A percentile compares a stretch with the other conserved stretches of the same genome.
Evolutionary conservation across 768 basidiomycete species (phyloP).

Genomic region (Termitomyces sp.): DNA sequence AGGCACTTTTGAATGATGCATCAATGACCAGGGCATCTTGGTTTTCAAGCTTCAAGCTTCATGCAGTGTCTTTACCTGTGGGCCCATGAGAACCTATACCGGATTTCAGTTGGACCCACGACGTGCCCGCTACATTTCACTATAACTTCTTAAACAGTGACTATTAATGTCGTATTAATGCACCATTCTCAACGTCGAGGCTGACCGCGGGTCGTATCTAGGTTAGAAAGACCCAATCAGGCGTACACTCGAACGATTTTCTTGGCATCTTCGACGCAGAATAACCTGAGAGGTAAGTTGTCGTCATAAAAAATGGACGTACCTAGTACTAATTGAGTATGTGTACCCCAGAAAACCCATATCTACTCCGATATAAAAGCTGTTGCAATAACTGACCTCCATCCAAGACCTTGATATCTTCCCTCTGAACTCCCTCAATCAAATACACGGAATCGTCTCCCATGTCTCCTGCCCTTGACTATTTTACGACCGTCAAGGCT

Average conservation of each 20-base stretch:
- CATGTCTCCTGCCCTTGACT: conserved; percentile 22
- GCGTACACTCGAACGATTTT: not conserved
- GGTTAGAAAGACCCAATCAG: too few relatives aligned
- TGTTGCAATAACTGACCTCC: not conserved
- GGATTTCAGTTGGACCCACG: not conserved
- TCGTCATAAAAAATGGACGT: not conserved
- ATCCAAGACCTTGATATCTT: not conserved
- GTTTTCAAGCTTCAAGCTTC: too few relatives aligned
- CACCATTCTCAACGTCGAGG: not conserved
- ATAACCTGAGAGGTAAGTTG: conserved; percentile 1
- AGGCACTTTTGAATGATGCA: not conserved
- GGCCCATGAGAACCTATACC: not conserved
- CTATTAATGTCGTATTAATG: too few relatives aligned
- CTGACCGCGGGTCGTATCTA: not conserved
- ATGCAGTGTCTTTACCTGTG: too few relatives aligned
- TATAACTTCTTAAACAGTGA: too few relatives aligned
- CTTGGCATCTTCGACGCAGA: not conserved
- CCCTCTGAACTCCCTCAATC: not conserved
- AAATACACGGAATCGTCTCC: not conserved
- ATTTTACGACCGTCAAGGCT: conserved; percentile 15
- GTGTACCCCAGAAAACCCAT: not conserved
- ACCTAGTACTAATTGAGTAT: not conserved
- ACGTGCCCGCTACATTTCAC: too few relatives aligned
- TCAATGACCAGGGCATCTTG: not conserved
- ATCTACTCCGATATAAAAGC: not conserved